Evolutionary conservation across 192 early-diverging fungal genomes (phyloP), one percentile per base, ranked within the genome.

Genomic region (Gamsiella multidivaricata): DNA sequence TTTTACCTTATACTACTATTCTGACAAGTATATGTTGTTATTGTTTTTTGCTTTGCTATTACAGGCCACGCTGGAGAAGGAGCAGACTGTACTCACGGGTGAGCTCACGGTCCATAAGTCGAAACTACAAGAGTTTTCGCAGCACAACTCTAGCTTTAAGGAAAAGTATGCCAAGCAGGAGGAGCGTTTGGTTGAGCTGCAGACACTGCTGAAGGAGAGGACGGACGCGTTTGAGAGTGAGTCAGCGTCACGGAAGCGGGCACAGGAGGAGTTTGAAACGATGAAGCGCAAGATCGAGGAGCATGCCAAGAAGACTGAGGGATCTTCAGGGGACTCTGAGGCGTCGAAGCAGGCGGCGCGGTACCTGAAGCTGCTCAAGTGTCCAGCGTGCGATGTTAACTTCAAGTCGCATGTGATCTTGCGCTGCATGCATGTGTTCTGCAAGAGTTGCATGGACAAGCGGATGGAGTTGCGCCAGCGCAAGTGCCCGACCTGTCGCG

Each of bases 381-480:
- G 97, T 70, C 88, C 90, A 23, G 91, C 93, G 46, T 98, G 97
- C 83, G 88, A 88, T 65, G 90, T 83, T 25, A 87, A 93, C 47
- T 96, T 97, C 84, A 94, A 95, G 70, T 89, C 87, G 32, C 94
- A 94, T 70, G 83, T 91, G 3, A 79, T 98, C 12, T 32, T 87
- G 53, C 88, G 93, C 34, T 98, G 97, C 80, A 97, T 97, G 96
- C 97, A 98, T 69, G 92, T 92, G 15, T 98, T 98, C 85, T 98
- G 97, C 86, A 93, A 94, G 65, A 82, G 88, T 61, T 98, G 97
- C 70, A 92, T 97, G 64, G 94, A 97, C 63, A 88, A 91, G 31
- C 87, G 91, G 56, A 84, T 91, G 61, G 91, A 93, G 46, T 94
- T 93, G 0, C 89, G 97, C 7, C 96, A 97, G 82, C 89, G 95